Conservation (phyloP, 306 rosid species). For the Trifolium repens region DNA sequence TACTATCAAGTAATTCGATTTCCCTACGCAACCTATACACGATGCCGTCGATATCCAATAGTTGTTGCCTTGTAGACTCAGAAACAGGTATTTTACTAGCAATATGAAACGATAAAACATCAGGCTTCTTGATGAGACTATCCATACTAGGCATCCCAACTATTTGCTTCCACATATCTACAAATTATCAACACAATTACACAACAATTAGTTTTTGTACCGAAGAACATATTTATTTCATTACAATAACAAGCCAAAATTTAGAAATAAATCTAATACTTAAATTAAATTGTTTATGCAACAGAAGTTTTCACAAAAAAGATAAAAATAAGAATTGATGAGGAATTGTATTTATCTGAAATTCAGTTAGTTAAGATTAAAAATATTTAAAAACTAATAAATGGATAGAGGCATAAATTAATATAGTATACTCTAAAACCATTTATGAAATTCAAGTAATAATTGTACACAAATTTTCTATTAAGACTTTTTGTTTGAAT, state of each 20-base stretch:
- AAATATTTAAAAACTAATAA: not conserved
- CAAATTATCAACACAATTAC: slow-evolving; percentile 40
- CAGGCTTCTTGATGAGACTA: slow-evolving; percentile 80
- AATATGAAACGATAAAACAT: slow-evolving; percentile 74
- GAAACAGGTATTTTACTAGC: slow-evolving; percentile 98
- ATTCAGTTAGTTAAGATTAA: slow-evolving; percentile 6
- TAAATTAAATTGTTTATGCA: slow-evolving; percentile 21
- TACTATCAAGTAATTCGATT: slow-evolving; percentile 81
- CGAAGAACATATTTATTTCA: slow-evolving; percentile 29
- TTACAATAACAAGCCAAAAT: slow-evolving; percentile 14
- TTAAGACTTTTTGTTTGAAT: slow-evolving; percentile 26
- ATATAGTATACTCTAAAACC: slow-evolving; percentile 12
- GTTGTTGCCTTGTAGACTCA: slow-evolving; percentile 94
- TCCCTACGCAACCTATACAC: slow-evolving; percentile 92
- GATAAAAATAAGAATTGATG: not conserved
- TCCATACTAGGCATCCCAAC: slow-evolving; percentile 85
- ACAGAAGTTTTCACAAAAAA: not conserved
- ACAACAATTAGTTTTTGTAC: slow-evolving; percentile 30
- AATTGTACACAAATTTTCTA: slow-evolving; percentile 15
- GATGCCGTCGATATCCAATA: slow-evolving; percentile 86
- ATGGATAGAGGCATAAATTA: slow-evolving; percentile 8
- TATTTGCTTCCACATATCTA: slow-evolving; percentile 94
- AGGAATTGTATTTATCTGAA: not conserved
- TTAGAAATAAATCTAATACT: slow-evolving; percentile 12
- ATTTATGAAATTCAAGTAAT: slow-evolving; percentile 15